Base-by-base conservation (phyloP, 2,329 filamentous ascomycete species). In the Colletotrichum viniferum region DNA sequence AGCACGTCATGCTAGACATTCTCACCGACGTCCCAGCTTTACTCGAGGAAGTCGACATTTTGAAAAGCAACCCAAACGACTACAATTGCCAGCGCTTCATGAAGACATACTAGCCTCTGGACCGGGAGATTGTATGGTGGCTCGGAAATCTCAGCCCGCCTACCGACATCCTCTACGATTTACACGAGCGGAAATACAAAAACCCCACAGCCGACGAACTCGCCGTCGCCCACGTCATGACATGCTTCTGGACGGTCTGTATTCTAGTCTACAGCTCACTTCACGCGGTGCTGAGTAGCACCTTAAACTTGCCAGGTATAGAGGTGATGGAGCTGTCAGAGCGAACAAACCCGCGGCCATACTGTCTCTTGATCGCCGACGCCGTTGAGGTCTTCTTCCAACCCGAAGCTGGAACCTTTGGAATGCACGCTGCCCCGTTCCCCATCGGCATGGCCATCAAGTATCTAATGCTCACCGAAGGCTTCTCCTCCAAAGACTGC, bases 1-100 rank as follows among this genome's bases (percentile, higher is more conserved):
- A 80, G 32, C 82, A 84, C 64, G 77, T 80, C 26, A 76, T 84
- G 16, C 76, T 80, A 5, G 82, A 83, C 52, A 77, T 82, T 18
- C 63, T 84, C 9, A 79, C 80, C 12, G 81, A 83, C 8, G 76
- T 81, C 1, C 79, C 79, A 2, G 77, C 72, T 10, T 73, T 82
- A 10, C 75, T 82, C 10, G 78, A 81, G 43, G 76, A 79, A 26
- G 67, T 80, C 3, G 81, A 84, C 62, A 26, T 76, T 3, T 79
- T 83, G 64, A 66, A 74, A n/a, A 52, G 43, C n/a, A 52, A 52
- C 6, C 43, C 63, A 62, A 24, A 78, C 74, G 8, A 13, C 38
- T 18, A n/a, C 26, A 13, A 30, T 12, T 38, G 28, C 8, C 60
- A 36, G 21, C 62, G n/a, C 32, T 77, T 28, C 9, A 58, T 43